Evolutionary conservation across 2,329 filamentous ascomycete species (phyloP).

Genomic region (Epichloe amarillans): DNA sequence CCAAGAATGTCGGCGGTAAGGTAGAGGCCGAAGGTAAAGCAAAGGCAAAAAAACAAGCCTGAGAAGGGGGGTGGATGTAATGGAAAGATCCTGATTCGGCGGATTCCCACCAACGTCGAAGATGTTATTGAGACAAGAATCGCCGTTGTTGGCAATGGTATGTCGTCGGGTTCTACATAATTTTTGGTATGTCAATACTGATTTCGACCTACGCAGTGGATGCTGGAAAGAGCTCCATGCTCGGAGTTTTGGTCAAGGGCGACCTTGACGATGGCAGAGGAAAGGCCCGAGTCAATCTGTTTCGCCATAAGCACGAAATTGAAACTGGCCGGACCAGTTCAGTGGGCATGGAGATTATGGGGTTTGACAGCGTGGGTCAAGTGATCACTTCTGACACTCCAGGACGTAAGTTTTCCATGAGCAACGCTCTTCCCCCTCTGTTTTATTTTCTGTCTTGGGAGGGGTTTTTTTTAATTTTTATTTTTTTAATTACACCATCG

Average conservation of each 20-base stretch:
- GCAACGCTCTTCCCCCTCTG: background rate
- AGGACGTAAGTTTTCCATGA: slow-evolving; percentile 47
- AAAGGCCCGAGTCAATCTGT: slow-evolving; percentile 86
- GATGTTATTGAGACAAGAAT: slow-evolving; percentile 92
- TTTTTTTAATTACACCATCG: background rate
- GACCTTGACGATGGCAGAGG: slow-evolving; percentile 89
- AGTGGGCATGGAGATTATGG: slow-evolving; percentile 98
- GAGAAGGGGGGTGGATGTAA: slow-evolving; percentile 59
- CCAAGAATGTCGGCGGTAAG: slow-evolving; percentile 75
- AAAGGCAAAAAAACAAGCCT: slow-evolving; percentile 28
- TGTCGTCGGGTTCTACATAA: slow-evolving; percentile 9
- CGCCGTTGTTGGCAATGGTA: slow-evolving; percentile 88
- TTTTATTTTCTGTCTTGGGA: background rate
- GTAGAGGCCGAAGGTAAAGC: slow-evolving; percentile 51
- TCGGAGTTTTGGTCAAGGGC: slow-evolving; percentile 91
- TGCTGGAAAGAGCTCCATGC: slow-evolving; percentile 90
- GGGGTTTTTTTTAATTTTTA: too few species aligned
- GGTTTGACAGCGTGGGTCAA: slow-evolving; percentile 77
- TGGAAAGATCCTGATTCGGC: slow-evolving; percentile 78
- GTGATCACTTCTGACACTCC: slow-evolving; percentile 72
- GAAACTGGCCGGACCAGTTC: slow-evolving; percentile 92
- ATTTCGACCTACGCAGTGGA: slow-evolving; percentile 46
- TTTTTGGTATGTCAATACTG: background rate
- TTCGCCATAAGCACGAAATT: slow-evolving; percentile 95
- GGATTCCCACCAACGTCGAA: slow-evolving; percentile 59